Evolutionary conservation across 192 early-diverging fungal genomes (phyloP).

Genomic region (Backusella tarrabulga): DNA sequence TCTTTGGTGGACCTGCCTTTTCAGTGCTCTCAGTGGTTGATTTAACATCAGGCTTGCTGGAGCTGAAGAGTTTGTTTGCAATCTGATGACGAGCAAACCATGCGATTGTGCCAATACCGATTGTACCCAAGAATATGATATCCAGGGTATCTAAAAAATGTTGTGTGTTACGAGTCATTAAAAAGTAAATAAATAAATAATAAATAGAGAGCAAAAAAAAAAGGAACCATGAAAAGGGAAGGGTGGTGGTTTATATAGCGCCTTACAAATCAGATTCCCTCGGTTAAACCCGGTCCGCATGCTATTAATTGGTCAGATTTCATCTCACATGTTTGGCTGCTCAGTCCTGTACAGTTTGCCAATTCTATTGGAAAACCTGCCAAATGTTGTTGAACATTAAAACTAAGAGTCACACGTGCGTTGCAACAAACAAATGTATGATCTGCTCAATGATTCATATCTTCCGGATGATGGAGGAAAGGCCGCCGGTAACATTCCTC

Average conservation of each 20-base stretch:
- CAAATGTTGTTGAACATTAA: neutral
- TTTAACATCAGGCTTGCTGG: slow-evolving; percentile 5
- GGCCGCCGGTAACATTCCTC: neutral
- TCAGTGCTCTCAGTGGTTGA: slow-evolving; percentile 31
- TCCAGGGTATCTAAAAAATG: slow-evolving; percentile 47
- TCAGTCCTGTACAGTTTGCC: neutral
- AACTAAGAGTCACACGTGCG: neutral
- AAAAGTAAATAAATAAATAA: neutral
- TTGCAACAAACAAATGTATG: neutral
- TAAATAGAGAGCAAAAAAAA: slow-evolving; percentile 15
- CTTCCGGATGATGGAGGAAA: neutral
- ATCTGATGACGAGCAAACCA: slow-evolving; percentile 33
- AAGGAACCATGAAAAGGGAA: neutral
- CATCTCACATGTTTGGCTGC: neutral
- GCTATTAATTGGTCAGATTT: neutral
- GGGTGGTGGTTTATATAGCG: neutral
- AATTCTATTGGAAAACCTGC: neutral
- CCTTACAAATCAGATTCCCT: neutral
- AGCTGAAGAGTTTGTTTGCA: slow-evolving; percentile 18
- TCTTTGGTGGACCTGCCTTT: slow-evolving; percentile 31
- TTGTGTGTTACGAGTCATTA: slow-evolving; percentile 25
- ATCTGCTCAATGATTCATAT: neutral
- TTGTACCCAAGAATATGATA: slow-evolving; percentile 47
- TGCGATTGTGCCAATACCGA: slow-evolving; percentile 35
- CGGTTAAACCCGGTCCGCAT: neutral